phyloP scores from a whole-genome alignment of 129 eudicot species.

The Saussurea involucrata region DNA sequence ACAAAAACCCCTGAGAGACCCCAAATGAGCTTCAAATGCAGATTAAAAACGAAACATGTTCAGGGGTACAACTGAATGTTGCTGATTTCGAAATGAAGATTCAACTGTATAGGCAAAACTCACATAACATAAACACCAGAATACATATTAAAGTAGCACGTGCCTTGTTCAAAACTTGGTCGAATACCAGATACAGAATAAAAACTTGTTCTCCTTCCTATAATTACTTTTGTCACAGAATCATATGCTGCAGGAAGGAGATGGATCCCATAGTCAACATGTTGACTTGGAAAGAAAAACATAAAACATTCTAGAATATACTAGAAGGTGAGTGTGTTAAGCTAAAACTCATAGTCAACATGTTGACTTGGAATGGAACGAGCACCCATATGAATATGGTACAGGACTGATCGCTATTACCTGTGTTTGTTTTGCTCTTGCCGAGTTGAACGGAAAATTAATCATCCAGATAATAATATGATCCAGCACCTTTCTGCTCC shows the following conservation, averaged over 20 bases:
- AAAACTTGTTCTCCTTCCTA: neutral
- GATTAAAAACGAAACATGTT: neutral
- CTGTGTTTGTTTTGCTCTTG: neutral
- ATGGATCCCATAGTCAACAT: neutral
- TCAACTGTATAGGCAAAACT: neutral
- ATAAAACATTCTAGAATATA: neutral
- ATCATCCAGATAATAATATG: constrained; percentile 82
- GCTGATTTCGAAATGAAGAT: neutral
- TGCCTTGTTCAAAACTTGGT: neutral
- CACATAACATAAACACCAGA: neutral
- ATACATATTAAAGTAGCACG: neutral
- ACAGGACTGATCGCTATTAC: neutral
- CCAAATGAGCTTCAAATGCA: neutral
- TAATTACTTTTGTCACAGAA: neutral
- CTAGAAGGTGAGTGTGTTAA: neutral
- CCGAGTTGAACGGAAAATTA: constrained; percentile 19
- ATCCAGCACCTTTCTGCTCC: constrained; percentile 92
- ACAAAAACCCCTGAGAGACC: neutral
- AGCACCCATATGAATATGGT: neutral
- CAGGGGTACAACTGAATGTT: neutral
- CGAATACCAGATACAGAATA: neutral
- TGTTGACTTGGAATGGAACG: neutral
- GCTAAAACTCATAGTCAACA: neutral
- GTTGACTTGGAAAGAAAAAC: neutral
- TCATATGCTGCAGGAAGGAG: neutral